Percentiles rank a stretch among this genome's conserved stretches.
Conservation (phyloP, 805 yeast species). For the Suhomyces faveliae region DNA sequence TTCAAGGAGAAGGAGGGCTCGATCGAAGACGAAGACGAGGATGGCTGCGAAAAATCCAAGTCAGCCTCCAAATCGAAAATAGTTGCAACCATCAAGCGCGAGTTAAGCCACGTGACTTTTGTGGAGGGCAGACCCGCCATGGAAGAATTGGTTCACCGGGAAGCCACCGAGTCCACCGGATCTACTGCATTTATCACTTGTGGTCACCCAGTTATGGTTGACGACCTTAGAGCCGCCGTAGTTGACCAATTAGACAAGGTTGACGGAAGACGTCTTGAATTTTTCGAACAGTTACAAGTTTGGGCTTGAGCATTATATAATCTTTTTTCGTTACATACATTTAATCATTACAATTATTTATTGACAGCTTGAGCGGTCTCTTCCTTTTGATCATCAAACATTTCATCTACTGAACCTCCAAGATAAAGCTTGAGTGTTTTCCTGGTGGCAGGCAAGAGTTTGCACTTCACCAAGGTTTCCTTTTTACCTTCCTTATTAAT, state of each 20-base stretch:
- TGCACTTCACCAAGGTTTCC: slow-evolving; percentile 59
- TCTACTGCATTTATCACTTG: slow-evolving; percentile 28
- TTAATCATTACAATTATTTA: not conserved
- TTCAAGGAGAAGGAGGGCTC: not conserved
- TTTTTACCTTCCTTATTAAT: slow-evolving; percentile 25
- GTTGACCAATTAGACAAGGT: slow-evolving; percentile 37
- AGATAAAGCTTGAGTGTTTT: slow-evolving; percentile 65
- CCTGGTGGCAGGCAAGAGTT: slow-evolving; percentile 72
- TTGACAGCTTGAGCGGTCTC: not conserved
- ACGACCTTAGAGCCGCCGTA: slow-evolving; percentile 50
- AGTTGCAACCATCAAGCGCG: slow-evolving; percentile 6
- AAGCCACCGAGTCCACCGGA: slow-evolving; percentile 12
- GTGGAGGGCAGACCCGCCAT: slow-evolving; percentile 28
- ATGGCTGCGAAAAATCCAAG: not conserved
- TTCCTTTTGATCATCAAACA: slow-evolving; percentile 29
- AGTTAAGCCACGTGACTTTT: slow-evolving; percentile 35
- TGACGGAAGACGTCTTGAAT: slow-evolving; percentile 53
- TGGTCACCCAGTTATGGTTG: slow-evolving; percentile 48
- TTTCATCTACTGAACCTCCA: slow-evolving; percentile 63
- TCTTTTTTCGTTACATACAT: not conserved
- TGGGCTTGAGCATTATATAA: slow-evolving; percentile 50
- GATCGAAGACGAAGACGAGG: not conserved
- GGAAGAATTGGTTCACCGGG: slow-evolving; percentile 7
- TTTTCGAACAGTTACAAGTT: slow-evolving; percentile 70
- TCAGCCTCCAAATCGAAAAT: not conserved